Percentiles rank a stretch among this genome's conserved stretches.
These are phyloP conservation scores for Penicillium steckii DNA, from an alignment of 495 filamentous ascomycete species.

Conservation along the genomic window DNA sequence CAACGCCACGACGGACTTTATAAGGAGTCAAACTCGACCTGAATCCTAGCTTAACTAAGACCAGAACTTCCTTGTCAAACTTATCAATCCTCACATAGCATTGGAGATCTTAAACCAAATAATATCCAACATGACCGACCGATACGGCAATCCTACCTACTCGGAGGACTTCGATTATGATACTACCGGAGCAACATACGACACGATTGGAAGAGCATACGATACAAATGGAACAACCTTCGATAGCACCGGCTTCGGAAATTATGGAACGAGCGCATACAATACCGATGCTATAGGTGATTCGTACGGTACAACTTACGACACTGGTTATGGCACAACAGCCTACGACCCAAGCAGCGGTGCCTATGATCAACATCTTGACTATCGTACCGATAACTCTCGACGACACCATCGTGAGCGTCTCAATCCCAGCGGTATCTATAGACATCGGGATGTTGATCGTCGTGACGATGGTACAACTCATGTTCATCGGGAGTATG, in stretches of 20 bases:
- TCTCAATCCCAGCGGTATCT: slow-evolving; percentile 27
- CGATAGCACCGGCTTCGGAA: slow-evolving; percentile 32
- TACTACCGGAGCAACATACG: slow-evolving; percentile 9
- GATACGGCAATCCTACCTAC: slow-evolving; percentile 14
- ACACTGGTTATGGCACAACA: slow-evolving; percentile 39
- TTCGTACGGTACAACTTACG: slow-evolving; percentile 41
- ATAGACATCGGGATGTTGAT: slow-evolving; percentile 37
- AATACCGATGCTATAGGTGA: slow-evolving; percentile 35
- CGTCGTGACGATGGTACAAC: slow-evolving; percentile 32
- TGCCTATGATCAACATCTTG: slow-evolving; percentile 40
- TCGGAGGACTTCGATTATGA: slow-evolving; percentile 10
- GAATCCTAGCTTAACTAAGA: neutral
- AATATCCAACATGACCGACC: slow-evolving; percentile 20
- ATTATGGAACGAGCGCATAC: slow-evolving; percentile 42
- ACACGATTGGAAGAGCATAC: slow-evolving; percentile 17
- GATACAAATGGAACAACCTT: slow-evolving; percentile 21
- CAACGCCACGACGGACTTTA: neutral
- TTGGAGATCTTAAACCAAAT: neutral
- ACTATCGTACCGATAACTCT: slow-evolving; percentile 30
- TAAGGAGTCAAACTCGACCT: neutral
- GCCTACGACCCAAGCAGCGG: slow-evolving; percentile 36
- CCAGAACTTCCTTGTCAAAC: neutral
- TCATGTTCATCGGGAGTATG: slow-evolving; percentile 37
- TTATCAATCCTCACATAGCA: neutral
- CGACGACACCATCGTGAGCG: slow-evolving; percentile 39